Percentiles rank a stretch among this genome's conserved stretches.
phyloP scores from a whole-genome alignment of 768 basidiomycete genomes.

The Xerocomus spinulosus region DNA sequence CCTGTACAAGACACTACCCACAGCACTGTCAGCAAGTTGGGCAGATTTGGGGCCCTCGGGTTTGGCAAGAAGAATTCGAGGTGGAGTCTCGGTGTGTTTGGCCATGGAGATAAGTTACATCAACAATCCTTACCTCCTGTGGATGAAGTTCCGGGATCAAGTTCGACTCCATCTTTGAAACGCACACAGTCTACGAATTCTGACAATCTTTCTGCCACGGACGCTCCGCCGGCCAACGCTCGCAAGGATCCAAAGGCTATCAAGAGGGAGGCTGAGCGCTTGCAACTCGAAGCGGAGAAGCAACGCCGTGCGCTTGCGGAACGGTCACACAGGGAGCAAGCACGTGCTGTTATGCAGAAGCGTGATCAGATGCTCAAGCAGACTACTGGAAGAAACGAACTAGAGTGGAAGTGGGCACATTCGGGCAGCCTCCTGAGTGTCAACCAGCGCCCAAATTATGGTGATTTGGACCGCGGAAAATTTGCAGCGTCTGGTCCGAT shows the following conservation, averaged over 20 bases:
- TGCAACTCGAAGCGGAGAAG: slow-evolving; percentile 78
- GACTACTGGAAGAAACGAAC: slow-evolving; percentile 43
- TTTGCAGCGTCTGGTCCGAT: slow-evolving; percentile 58
- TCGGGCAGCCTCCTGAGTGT: slow-evolving; percentile 42
- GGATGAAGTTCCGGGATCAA: slow-evolving; percentile 59
- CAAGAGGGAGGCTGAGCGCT: slow-evolving; percentile 77
- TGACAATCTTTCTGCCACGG: slow-evolving; percentile 61
- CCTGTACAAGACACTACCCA: slow-evolving; percentile 38
- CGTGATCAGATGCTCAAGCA: slow-evolving; percentile 71
- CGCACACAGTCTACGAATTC: slow-evolving; percentile 75
- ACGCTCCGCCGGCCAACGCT: slow-evolving; percentile 36
- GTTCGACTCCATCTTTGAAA: slow-evolving; percentile 64
- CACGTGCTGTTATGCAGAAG: slow-evolving; percentile 90
- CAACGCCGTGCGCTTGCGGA: slow-evolving; percentile 74
- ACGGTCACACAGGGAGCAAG: slow-evolving; percentile 78
- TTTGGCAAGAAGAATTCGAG: slow-evolving; percentile 68
- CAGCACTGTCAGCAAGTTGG: slow-evolving; percentile 46
- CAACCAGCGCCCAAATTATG: slow-evolving; percentile 30
- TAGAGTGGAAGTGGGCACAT: slow-evolving; percentile 56
- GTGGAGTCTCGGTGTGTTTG: slow-evolving; percentile 69
- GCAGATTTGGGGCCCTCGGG: slow-evolving; percentile 54
- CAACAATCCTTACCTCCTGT: slow-evolving; percentile 62
- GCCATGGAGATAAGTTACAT: slow-evolving; percentile 62
- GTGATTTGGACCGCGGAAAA: slow-evolving; percentile 41
- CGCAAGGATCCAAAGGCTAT: slow-evolving; percentile 64